phyloP scores from a whole-genome alignment of 1,284 basidiomycete species.

The Trichosporon sp. region DNA sequence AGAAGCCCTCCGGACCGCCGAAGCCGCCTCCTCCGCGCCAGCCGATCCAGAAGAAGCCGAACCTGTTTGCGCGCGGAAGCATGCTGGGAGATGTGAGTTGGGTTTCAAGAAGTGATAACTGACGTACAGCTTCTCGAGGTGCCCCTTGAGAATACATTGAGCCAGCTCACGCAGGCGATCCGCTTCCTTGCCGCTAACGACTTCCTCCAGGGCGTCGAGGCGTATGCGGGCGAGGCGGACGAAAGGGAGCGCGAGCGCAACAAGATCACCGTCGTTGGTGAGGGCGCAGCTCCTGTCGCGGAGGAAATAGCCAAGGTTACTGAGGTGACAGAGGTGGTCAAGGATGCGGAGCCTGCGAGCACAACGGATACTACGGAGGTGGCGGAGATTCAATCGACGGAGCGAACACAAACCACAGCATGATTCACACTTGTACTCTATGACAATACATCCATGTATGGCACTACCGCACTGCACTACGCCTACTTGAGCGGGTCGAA shows the following conservation, averaged over 20 bases:
- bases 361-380: not conserved
- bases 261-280: constrained; percentile 36
- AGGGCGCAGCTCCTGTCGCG: not conserved
- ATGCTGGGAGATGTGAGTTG: constrained; percentile 72
- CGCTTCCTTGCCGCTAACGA: constrained; percentile 90
- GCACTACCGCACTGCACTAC: constrained; percentile 2
- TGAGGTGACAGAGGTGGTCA: not conserved
- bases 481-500: constrained; percentile 53
- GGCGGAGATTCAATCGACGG: not conserved
- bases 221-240: constrained; percentile 74
- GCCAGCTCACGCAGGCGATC: constrained; percentile 90
- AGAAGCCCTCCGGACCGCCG: constrained; percentile 16
- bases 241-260: constrained; percentile 58
- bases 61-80: constrained; percentile 70
- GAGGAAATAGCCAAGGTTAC: not conserved
- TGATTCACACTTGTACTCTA: constrained; percentile 14
- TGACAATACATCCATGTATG: constrained; percentile 17
- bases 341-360: not conserved
- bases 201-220: constrained; percentile 80
- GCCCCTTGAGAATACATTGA: constrained; percentile 86
- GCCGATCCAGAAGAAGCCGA: constrained; percentile 64
- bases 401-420: not conserved
- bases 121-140: constrained; percentile 63
- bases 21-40: constrained; percentile 54
- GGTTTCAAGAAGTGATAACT: not conserved